Conservation (phyloP, 805 yeast genomes). For the Schizosaccharomyces japonicus region DNA sequence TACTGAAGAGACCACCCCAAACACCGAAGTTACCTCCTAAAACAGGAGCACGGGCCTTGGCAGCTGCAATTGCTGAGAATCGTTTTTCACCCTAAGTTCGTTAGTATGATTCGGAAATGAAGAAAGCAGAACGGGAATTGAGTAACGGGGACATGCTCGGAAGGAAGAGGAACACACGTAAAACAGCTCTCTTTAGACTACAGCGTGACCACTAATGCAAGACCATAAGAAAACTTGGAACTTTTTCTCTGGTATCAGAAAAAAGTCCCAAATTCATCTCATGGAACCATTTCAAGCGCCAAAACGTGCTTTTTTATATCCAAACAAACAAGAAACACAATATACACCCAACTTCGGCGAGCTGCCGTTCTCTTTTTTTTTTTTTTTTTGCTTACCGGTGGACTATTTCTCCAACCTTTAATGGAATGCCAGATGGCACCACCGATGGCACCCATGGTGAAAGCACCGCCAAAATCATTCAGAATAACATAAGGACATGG, state of each 20-base stretch:
- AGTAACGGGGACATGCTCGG: too few species aligned
- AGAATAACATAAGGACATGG: constrained; percentile 85
- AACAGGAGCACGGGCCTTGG: constrained; percentile 91
- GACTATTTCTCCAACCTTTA: constrained; percentile 95
- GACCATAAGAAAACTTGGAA: too few species aligned
- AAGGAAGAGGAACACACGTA: too few species aligned
- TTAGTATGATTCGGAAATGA: too few species aligned
- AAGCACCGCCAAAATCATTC: constrained; percentile 97
- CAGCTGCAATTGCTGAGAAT: constrained; percentile 67
- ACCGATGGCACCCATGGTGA: constrained; percentile 96
- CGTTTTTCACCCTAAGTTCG: constrained; percentile 61
- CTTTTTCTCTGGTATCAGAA: too few species aligned
- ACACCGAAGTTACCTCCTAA: constrained; percentile 98
- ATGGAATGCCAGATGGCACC: constrained; percentile 98
- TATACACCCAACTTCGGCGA: not conserved
- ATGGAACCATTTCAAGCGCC: not conserved
- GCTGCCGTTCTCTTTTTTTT: not conserved
- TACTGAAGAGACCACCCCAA: constrained; percentile 96
- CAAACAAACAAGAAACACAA: not conserved
- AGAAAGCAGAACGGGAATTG: too few species aligned
- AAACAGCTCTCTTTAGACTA: too few species aligned
- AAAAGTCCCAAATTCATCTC: too few species aligned
- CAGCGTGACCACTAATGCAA: too few species aligned
- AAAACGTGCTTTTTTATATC: not conserved
- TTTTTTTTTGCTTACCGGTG: constrained; percentile 18